Percentiles rank a stretch among this genome's conserved stretches.
phyloP scores from a whole-genome alignment of 2,329 filamentous ascomycete species.

The Sordariomycetes sp. region DNA sequence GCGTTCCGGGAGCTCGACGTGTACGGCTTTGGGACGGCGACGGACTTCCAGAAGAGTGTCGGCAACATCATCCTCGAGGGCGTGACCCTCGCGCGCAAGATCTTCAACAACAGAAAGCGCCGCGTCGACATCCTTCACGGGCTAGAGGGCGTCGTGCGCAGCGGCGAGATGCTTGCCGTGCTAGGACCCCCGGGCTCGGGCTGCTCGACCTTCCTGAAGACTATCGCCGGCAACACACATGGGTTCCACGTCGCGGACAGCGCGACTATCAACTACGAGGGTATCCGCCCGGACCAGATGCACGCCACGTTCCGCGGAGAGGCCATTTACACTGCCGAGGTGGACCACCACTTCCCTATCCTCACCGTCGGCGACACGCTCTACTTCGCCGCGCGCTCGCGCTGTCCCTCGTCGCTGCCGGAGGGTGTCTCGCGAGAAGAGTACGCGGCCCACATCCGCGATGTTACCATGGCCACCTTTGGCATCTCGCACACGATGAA shows the following conservation, averaged over 20 bases:
- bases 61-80: conserved; percentile 18
- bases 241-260: conserved; percentile 45
- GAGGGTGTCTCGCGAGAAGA: conserved; percentile 25
- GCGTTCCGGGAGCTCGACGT: conserved; percentile 28
- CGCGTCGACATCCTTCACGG: conserved; percentile 34
- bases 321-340: conserved; percentile 53
- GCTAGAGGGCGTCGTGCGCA: conserved; percentile 36
- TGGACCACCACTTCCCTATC: conserved; percentile 48
- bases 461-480: conserved; percentile 40
- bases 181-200: conserved; percentile 39
- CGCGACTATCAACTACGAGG: conserved; percentile 51
- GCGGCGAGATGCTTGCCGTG: conserved; percentile 43
- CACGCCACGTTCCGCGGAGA: conserved; percentile 40
- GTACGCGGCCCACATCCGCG: conserved; percentile 32
- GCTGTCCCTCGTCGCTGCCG: conserved; percentile 31
- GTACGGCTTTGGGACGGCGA: conserved; percentile 24
- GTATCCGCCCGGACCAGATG: conserved; percentile 43
- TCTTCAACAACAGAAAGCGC: conserved; percentile 12
- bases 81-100: conserved; percentile 12
- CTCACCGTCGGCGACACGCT: conserved; percentile 48
- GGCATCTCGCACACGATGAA: conserved; percentile 41
- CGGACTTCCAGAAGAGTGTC: conserved; percentile 28
- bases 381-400: conserved; percentile 44
- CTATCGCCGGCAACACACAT: conserved; percentile 43
- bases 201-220: conserved; percentile 57